Base-by-base conservation (phyloP, 2,329 filamentous ascomycete genomes). In the Fonsecaea nubica region DNA sequence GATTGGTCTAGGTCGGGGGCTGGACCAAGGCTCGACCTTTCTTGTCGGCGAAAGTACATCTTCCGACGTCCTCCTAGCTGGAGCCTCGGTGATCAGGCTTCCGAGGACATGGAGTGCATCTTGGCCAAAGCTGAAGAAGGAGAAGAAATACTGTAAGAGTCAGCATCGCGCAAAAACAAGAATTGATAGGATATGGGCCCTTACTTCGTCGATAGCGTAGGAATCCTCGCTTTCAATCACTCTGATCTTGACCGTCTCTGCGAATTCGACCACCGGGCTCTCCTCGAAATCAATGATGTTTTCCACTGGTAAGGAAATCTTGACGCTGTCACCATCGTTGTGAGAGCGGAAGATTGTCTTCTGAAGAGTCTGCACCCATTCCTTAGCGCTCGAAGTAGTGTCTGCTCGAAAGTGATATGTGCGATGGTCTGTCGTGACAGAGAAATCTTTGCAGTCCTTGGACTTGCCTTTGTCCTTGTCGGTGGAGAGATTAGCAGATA, bases 261-360 rank as follows among this genome's bases (percentile, higher is more conserved):
- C 92, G 77, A 96, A 93, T 70, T 96, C 92, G 63, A 96, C 86
- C 80, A 97, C 92, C 64, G 92, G 90, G 56, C 90, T 95, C 71
- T 97, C 92, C 77, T 98, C 95, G 54, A 98, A 89, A 72, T 98
- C 94, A 65, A 98, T 89, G 21, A 98, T 86, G 71, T 96, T 97
- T 66, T 89, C 86, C 59, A 97, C 91, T 0, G 93, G 94, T 33
- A 98, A 80, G 0, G 92, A 95, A 63, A 98, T 96, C 81, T 98
- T 98, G 77, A 99, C 92, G 75, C 93, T 97, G 76, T 97, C 93
- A 9, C 95, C 94, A 69, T 97, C 94, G 75, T 98, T 98, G 79
- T 96, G 93, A 10, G 93, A 94, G 58, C 93, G 87, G 76, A 98
- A 98, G 64, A 98, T 97, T 72, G 97, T 93, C 66, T 95, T 91